Conservation (phyloP, 371 early-diverging fungal species). For the Mortierella sp. region DNA sequence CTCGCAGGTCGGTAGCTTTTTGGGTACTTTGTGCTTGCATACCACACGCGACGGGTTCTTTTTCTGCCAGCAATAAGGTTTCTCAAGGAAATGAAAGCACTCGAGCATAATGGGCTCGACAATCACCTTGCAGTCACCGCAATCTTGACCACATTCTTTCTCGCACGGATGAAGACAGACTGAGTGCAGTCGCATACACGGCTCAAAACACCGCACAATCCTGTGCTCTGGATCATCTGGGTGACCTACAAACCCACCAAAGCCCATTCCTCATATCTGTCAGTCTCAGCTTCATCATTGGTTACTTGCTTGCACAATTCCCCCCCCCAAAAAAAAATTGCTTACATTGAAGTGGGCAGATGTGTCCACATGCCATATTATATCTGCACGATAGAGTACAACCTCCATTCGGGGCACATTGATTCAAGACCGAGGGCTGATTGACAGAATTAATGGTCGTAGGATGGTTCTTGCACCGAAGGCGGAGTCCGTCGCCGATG, state of each 20-base stretch:
- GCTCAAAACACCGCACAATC: conserved; percentile 46
- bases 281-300: background rate
- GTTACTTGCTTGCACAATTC: no score
- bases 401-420: conserved; percentile 54
- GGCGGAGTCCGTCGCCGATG: conserved; percentile 54
- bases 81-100: conserved; percentile 41
- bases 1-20: conserved; percentile 47
- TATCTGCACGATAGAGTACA: conserved; percentile 35
- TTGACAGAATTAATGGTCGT: conserved; percentile 13
- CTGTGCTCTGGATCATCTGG: conserved; percentile 28
- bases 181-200: conserved; percentile 54
- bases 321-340: background rate
- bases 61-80: conserved; percentile 40
- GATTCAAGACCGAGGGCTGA: conserved; percentile 24
- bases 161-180: conserved; percentile 50
- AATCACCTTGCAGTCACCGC: conserved; percentile 49
- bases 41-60: conserved; percentile 20
- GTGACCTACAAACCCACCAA: conserved; percentile 23
- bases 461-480: conserved; percentile 59
- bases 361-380: conserved; percentile 49
- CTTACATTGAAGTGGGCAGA: conserved; percentile 52
- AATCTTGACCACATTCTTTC: conserved; percentile 56
- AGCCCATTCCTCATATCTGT: background rate
- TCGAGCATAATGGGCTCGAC: conserved; percentile 29
- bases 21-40: conserved; percentile 31